phyloP scores from a whole-genome alignment of 352 stramenopile species.

The Phytophthora kernoviae region DNA sequence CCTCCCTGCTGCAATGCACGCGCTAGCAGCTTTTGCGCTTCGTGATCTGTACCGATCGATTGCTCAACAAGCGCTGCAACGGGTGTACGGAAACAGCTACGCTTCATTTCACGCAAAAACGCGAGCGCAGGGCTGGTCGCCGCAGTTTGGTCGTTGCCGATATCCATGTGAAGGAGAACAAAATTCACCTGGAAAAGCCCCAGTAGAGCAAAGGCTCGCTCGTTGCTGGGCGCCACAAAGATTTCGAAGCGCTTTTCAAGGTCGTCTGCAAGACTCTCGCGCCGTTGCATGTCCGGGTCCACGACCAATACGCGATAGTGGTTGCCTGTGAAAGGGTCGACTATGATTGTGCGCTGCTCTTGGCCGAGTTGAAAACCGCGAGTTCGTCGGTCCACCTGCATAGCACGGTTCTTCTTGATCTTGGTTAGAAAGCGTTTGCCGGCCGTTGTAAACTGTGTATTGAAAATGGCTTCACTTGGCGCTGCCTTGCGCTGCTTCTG shows the following conservation, averaged over 20 bases:
- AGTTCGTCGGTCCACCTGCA: slow-evolving; percentile 71
- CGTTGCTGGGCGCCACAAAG: slow-evolving; percentile 64
- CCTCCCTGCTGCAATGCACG: slow-evolving; percentile 54
- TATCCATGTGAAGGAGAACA: slow-evolving; percentile 50
- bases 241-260: slow-evolving; percentile 74
- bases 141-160: slow-evolving; percentile 63
- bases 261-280: slow-evolving; percentile 64
- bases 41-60: slow-evolving; percentile 20
- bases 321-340: slow-evolving; percentile 56
- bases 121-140: slow-evolving; percentile 51
- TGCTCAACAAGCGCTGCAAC: slow-evolving; percentile 50
- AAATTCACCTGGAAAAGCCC: slow-evolving; percentile 73
- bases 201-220: slow-evolving; percentile 62
- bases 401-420: slow-evolving; percentile 78
- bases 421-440: slow-evolving; percentile 70
- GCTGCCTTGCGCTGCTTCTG: slow-evolving; percentile 13
- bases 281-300: slow-evolving; percentile 63
- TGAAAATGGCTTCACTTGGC: slow-evolving; percentile 80
- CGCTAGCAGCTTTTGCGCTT: slow-evolving; percentile 56
- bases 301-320: slow-evolving; percentile 76
- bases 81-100: slow-evolving; percentile 53
- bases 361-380: slow-evolving; percentile 65
- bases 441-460: slow-evolving; percentile 77
- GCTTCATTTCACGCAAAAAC: slow-evolving; percentile 67
- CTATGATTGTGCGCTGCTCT: slow-evolving; percentile 46